Base-by-base conservation (phyloP, 1,284 basidiomycete genomes). In the Ceratobasidium papillatum region DNA sequence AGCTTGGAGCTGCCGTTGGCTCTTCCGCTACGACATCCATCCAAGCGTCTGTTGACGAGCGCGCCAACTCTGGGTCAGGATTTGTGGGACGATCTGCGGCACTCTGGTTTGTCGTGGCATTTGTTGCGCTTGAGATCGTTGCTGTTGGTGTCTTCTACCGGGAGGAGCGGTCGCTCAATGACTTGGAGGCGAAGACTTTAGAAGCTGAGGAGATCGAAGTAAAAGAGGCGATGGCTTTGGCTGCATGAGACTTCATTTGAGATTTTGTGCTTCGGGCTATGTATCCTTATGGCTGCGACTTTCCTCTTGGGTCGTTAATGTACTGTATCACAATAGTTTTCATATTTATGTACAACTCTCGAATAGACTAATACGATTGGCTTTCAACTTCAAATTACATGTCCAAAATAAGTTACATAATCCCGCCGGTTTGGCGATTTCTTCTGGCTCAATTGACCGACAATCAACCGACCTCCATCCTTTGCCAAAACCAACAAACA, bases 41-140 rank as follows among this genome's bases (percentile, higher is more conserved):
- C 72, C 65, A 63, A 51, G 52, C 71, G 11, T 66, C 75, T 27
- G 62, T 77, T 54, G 74, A 75, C 34, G 71, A 58, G 59, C 74
- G 65, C 27, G 25, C 51, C 14, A 17, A 34, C 38, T n/a, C 62
- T 7, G 65, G 62, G 32, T 17, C 45, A 2, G 74, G 43, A 49
- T 77, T 74, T 58, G 51, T 43, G 22, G 77, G 77, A 11, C 64
- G 63, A 30, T 73, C 76, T 43, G 72, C 74, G 17, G 64, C 66
- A 17, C 75, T 72, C 45, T 78, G 77, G 77, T 77, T 77, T 72
- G 45, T 77, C 17, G 43, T 78, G 5, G 77, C 73, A 19, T 59
- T 58, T 36, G 54, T 77, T 22, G 65, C 54, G 32, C 27, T 78
- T 7, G 72, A 74, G 51, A 56, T 65, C 30, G 43, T 73, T 22